Base-by-base conservation (phyloP, 495 filamentous ascomycete species). In the Neurospora sp. region DNA sequence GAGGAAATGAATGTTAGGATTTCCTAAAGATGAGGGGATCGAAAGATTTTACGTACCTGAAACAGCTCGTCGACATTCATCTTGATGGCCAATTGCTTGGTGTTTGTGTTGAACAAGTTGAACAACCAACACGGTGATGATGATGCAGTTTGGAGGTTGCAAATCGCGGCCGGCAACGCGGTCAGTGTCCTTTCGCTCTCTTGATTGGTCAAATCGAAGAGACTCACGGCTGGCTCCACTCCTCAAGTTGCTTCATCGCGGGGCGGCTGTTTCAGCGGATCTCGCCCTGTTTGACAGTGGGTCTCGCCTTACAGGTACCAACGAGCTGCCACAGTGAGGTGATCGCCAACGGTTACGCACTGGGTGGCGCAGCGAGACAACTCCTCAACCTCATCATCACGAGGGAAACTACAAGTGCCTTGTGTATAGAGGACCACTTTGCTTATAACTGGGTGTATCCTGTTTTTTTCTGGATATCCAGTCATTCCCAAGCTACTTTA, bases 51-150 rank as follows among this genome's bases (percentile, higher is more conserved):
- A 72, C 80, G 73, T 84, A 93, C 93, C 83, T 95, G 94, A 86
- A 96, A 96, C 41, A 96, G 84, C 73, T 93, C 92, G 79, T 95
- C 91, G 79, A 95, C 89, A 80, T 88, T 92, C 35, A 91, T 86
- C 92, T 94, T 96, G 73, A 74, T 83, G 74, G 38, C 37, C 38
- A n/a, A 35, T 39, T 11, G 70, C 37, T 37, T 41, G 75, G 40
- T 70, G 71, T 72, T 73, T 69, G 73, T 39, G 39, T 70, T 70
- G 69, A 69, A 16, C 39, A 48, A 48, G 38, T 54, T 69, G 69
- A 62, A 54, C 70, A n/a, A 39, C 59, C 16, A 39, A 39, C 8
- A 70, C 39, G 37, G 37, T 71, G 54, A 70, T 39, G 72, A 37
- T 37, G 37, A 71, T 73, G 72, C 11, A 37, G 69, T 54, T 54